Percentiles rank a stretch among this genome's conserved stretches.
These are phyloP conservation scores for Aspergillus panamensis DNA, from an alignment of 495 filamentous ascomycete genomes.

Conservation along the genomic window DNA sequence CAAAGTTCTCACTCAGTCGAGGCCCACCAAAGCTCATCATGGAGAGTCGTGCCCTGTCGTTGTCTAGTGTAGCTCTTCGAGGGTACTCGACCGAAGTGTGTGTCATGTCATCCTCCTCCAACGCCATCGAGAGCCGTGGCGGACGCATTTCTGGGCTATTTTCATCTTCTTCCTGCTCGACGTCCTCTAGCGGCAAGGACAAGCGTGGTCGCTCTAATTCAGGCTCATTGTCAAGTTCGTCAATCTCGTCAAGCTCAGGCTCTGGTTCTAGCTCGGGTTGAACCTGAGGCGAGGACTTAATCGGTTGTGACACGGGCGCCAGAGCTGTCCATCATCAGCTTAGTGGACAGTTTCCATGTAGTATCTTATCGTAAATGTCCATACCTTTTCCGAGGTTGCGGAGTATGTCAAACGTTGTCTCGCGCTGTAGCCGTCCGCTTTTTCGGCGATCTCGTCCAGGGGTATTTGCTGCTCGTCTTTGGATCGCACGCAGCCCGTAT, in stretches of 20 bases:
- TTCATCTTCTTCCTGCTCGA: slow-evolving; percentile 52
- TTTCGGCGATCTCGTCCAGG: slow-evolving; percentile 64
- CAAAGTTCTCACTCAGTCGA: slow-evolving; percentile 63
- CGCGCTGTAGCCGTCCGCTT: slow-evolving; percentile 64
- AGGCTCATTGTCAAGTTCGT: slow-evolving; percentile 62
- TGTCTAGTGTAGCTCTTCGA: slow-evolving; percentile 56
- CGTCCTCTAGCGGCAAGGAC: slow-evolving; percentile 64
- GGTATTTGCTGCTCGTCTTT: slow-evolving; percentile 72
- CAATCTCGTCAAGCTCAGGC: slow-evolving; percentile 41
- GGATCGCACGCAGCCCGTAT: slow-evolving; percentile 67
- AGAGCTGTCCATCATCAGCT: slow-evolving; percentile 38
- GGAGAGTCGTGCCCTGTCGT: slow-evolving; percentile 42
- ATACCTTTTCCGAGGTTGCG: slow-evolving; percentile 60
- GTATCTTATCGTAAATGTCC: background rate
- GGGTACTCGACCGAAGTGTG: slow-evolving; percentile 66
- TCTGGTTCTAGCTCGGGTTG: slow-evolving; percentile 17
- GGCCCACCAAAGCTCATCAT: slow-evolving; percentile 54
- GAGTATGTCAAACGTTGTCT: slow-evolving; percentile 71
- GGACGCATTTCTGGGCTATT: slow-evolving; percentile 50
- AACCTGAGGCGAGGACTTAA: slow-evolving; percentile 56
- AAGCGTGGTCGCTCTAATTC: slow-evolving; percentile 61
- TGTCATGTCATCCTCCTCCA: slow-evolving; percentile 69
- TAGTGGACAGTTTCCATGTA: background rate
- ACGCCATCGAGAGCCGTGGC: slow-evolving; percentile 56
- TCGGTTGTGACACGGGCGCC: slow-evolving; percentile 54